phyloP scores from a whole-genome alignment of 106 monocot species.

The Posidonia australis region DNA sequence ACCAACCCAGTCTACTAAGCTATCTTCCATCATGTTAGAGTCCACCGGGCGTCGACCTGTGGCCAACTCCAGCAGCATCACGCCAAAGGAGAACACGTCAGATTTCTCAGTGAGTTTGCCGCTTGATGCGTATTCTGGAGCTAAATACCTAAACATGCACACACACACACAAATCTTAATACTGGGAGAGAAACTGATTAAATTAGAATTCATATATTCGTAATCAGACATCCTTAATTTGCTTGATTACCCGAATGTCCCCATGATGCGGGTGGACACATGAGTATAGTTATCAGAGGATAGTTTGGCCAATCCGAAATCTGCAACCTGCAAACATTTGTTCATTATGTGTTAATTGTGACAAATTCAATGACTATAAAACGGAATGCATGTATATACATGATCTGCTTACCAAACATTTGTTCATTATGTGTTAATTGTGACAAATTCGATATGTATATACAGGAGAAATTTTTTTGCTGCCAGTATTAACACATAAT shows the following conservation, averaged over 20 bases:
- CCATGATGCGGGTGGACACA: constrained; percentile 24
- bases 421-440: neutral
- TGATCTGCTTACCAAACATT: neutral
- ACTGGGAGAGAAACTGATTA: neutral
- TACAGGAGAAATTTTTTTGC: no score
- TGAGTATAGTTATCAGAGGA: constrained; percentile 17
- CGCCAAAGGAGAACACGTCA: constrained; percentile 28
- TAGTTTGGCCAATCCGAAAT: constrained; percentile 24
- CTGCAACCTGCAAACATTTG: constrained; percentile 11
- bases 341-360: neutral
- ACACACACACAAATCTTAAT: neutral
- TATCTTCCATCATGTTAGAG: constrained; percentile 14
- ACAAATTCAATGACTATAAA: no score
- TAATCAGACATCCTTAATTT: no score
- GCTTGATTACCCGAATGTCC: constrained; percentile 10
- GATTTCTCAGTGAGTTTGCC: constrained; percentile 14
- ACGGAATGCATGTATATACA: neutral
- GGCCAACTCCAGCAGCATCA: constrained; percentile 23
- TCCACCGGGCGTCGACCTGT: constrained; percentile 18
- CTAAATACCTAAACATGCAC: neutral
- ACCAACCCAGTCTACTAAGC: constrained; percentile 28
- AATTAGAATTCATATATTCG: neutral
- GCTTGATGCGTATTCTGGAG: constrained; percentile 18
- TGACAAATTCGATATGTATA: neutral
- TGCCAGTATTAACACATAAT: no score